Evolutionary conservation across 139 green algal genomes (phyloP).

Genomic region (Diplosphaera chodatii): DNA sequence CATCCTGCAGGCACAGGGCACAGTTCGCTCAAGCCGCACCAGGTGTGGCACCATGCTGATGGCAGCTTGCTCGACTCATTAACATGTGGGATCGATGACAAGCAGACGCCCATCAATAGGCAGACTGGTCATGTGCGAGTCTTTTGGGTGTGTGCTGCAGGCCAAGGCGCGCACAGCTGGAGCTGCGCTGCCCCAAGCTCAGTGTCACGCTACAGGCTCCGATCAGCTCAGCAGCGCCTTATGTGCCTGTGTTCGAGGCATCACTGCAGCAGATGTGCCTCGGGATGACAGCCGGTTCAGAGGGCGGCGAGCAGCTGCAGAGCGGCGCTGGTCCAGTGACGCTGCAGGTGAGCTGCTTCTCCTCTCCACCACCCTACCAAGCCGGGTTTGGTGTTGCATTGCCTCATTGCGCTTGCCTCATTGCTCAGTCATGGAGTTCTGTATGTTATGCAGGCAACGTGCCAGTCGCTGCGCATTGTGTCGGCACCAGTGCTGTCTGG

Average conservation of each 20-base stretch:
- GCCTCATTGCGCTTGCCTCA: no score
- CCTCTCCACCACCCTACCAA: no score
- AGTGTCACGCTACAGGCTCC: neutral
- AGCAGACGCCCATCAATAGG: no score
- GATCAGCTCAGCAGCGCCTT: no score
- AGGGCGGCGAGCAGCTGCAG: neutral
- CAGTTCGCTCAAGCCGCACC: neutral
- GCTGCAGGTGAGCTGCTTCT: neutral
- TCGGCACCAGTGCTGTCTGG: neutral
- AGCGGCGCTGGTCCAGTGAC: neutral
- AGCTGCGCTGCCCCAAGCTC: neutral
- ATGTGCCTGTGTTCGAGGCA: neutral
- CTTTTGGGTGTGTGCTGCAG: no score
- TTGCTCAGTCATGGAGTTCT: no score
- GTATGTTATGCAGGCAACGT: neutral
- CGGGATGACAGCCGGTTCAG: neutral
- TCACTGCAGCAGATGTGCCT: neutral
- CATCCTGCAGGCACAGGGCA: neutral
- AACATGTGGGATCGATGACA: no score
- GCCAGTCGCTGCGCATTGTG: neutral
- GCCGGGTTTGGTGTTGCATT: no score
- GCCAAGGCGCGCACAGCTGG: neutral
- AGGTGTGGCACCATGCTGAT: neutral
- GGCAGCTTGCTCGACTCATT: no score
- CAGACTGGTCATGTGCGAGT: no score